These are phyloP conservation scores for Rugonectria rugulosa DNA, from an alignment of 2,329 filamentous ascomycete species.

Conservation along the genomic window DNA sequence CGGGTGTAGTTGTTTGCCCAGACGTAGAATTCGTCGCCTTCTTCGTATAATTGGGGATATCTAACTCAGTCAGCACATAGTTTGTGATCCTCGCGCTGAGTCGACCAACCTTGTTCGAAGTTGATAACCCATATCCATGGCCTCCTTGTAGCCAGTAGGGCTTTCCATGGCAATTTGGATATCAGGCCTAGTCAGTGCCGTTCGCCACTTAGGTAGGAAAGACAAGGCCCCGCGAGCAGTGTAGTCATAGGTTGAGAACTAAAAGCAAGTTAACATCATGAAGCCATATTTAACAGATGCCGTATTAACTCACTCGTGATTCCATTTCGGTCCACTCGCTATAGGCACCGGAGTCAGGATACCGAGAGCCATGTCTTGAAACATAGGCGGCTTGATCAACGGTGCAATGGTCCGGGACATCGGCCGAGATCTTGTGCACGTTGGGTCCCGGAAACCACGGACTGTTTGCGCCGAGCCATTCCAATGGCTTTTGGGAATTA, in stretches of 20 bases:
- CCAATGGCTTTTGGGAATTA: conserved; percentile 6
- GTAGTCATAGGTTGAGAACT: conserved; percentile 64
- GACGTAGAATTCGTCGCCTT: conserved; percentile 61
- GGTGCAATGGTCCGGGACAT: conserved; percentile 62
- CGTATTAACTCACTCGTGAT: conserved; percentile 45
- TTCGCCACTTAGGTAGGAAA: conserved; percentile 67
- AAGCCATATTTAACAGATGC: background rate
- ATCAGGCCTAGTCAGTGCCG: conserved; percentile 61
- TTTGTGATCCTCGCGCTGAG: accelerated
- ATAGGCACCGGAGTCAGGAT: conserved; percentile 68
- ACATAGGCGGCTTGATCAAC: conserved; percentile 69
- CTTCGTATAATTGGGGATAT: conserved; percentile 58
- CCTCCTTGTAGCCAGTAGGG: conserved; percentile 69
- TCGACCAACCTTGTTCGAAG: conserved; percentile 52
- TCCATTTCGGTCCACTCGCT: conserved; percentile 60
- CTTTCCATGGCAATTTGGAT: conserved; percentile 66
- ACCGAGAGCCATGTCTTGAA: conserved; percentile 68
- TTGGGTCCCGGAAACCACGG: conserved; percentile 53
- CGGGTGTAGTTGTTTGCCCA: conserved; percentile 73
- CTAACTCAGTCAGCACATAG: conserved; percentile 26
- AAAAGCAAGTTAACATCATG: background rate
- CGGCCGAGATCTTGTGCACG: conserved; percentile 60
- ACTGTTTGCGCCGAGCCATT: conserved; percentile 20
- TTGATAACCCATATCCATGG: conserved; percentile 62
- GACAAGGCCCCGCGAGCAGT: conserved; percentile 59